Evolutionary conservation across 192 early-diverging fungal species (phyloP).

Genomic region (Jimgerdemannia flammicorona): DNA sequence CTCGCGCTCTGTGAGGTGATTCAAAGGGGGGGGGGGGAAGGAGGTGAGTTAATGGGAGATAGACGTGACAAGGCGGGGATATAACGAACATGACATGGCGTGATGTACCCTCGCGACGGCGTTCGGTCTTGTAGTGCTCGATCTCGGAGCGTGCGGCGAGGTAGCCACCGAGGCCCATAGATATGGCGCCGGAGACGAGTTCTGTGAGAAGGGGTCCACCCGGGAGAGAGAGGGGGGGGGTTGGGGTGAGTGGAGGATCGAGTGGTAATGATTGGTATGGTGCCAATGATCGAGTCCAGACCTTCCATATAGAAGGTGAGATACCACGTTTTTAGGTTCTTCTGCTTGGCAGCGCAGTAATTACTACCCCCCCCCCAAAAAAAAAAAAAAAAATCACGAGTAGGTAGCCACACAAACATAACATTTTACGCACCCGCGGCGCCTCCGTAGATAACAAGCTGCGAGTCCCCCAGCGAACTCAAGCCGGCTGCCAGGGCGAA

Average conservation of each 20-base stretch:
- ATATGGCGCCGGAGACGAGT: conserved; percentile 53
- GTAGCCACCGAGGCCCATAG: conserved; percentile 64
- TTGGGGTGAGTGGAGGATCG: too few relatives aligned
- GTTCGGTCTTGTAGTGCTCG: conserved; percentile 61
- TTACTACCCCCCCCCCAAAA: too few relatives aligned
- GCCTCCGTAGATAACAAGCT: conserved; percentile 56
- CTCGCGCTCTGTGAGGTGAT: conserved; percentile 21
- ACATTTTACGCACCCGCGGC: conserved; percentile 54
- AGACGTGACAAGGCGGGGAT: not conserved
- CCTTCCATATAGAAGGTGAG: too few relatives aligned
- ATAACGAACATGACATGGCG: too few relatives aligned
- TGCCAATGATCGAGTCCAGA: too few relatives aligned
- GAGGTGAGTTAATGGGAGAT: not conserved
- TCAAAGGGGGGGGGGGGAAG: not conserved
- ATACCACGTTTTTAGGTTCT: too few relatives aligned
- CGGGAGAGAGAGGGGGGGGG: too few relatives aligned
- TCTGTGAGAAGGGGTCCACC: conserved; percentile 17
- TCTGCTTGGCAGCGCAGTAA: too few relatives aligned
- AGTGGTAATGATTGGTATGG: too few relatives aligned
- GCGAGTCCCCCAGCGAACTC: conserved; percentile 43
- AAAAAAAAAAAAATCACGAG: too few relatives aligned
- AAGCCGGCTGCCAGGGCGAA: conserved; percentile 70
- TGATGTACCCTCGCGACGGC: conserved; percentile 35
- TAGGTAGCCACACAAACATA: too few relatives aligned
- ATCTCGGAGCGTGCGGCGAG: conserved; percentile 56